Conservation (phyloP, 176 grass and related monocot genomes). For the Dactylis glomerata region DNA sequence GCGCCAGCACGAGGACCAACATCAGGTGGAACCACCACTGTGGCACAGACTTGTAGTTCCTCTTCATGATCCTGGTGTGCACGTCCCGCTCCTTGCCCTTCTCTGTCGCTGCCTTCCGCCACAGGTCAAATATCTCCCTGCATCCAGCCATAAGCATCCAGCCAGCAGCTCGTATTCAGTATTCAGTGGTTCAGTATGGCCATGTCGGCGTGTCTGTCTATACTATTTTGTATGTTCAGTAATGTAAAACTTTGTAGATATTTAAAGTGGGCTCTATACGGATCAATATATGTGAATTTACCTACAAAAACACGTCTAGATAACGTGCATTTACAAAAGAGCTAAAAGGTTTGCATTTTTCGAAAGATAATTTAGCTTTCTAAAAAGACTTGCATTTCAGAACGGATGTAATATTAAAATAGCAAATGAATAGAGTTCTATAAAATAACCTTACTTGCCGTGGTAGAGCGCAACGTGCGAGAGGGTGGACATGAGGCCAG, state of each 20-base stretch:
- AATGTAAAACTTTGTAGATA: no score
- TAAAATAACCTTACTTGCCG: slow-evolving; percentile 15
- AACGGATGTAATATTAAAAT: no score
- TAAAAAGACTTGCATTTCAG: no score
- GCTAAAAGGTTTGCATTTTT: no score
- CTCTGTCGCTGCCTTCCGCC: neutral
- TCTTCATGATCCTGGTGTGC: slow-evolving; percentile 15
- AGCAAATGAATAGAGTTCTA: no score
- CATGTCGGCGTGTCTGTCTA: neutral
- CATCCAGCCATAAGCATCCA: neutral
- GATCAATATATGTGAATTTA: no score
- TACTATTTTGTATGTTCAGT: no score
- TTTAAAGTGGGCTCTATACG: no score
- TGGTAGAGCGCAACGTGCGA: slow-evolving; percentile 15
- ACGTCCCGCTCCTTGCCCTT: neutral
- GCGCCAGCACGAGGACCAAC: neutral
- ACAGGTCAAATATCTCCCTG: slow-evolving; percentile 7
- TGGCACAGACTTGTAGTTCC: neutral
- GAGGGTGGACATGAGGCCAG: slow-evolving; percentile 70
- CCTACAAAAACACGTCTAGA: no score
- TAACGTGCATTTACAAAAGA: no score
- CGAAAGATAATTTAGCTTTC: no score
- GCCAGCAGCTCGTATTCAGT: neutral
- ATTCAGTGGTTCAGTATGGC: no score
- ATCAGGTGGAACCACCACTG: slow-evolving; percentile 19